Conservation (phyloP, 2,329 filamentous ascomycete genomes). For the Penicillium paneum region DNA sequence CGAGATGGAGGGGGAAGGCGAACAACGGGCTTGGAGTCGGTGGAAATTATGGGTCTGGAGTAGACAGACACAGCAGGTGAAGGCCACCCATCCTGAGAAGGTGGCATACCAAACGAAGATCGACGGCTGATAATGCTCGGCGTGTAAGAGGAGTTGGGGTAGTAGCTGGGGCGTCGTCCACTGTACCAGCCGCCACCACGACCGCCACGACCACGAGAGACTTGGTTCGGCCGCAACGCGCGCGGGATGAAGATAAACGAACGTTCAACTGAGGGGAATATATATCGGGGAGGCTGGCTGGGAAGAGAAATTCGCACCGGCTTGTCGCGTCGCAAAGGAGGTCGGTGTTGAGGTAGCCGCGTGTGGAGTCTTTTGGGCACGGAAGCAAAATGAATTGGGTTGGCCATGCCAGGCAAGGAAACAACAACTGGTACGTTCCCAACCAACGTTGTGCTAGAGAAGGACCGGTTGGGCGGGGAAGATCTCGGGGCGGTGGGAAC, state of each 20-base stretch:
- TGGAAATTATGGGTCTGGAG: slow-evolving; percentile 60
- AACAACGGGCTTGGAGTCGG: slow-evolving; percentile 72
- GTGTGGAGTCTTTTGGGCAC: slow-evolving; percentile 87
- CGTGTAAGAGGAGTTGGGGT: slow-evolving; percentile 75
- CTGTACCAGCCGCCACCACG: slow-evolving; percentile 68
- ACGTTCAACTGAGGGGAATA: slow-evolving; percentile 82
- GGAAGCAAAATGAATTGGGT: slow-evolving; percentile 67
- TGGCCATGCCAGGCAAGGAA: slow-evolving; percentile 70
- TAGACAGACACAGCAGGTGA: slow-evolving; percentile 78
- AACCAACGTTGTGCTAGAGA: slow-evolving; percentile 79
- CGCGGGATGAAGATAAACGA: slow-evolving; percentile 98
- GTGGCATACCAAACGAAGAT: slow-evolving; percentile 70
- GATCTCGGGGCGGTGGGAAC: slow-evolving; percentile 52
- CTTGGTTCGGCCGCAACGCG: slow-evolving; percentile 86
- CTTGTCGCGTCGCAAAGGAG: slow-evolving; percentile 90
- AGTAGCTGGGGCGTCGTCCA: slow-evolving; percentile 67
- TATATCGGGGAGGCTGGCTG: slow-evolving; percentile 73
- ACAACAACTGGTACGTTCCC: slow-evolving; percentile 84
- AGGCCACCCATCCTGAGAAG: slow-evolving; percentile 68
- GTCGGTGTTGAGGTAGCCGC: slow-evolving; percentile 88
- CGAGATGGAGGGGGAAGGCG: slow-evolving; percentile 67
- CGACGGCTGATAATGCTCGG: slow-evolving; percentile 84
- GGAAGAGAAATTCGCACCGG: slow-evolving; percentile 92
- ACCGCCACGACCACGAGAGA: slow-evolving; percentile 65
- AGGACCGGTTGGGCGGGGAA: slow-evolving; percentile 67